A percentile compares a stretch with the other conserved stretches of the same genome.
Conservation (phyloP, 169 alveolate species). For the Eimeria acervulina region DNA sequence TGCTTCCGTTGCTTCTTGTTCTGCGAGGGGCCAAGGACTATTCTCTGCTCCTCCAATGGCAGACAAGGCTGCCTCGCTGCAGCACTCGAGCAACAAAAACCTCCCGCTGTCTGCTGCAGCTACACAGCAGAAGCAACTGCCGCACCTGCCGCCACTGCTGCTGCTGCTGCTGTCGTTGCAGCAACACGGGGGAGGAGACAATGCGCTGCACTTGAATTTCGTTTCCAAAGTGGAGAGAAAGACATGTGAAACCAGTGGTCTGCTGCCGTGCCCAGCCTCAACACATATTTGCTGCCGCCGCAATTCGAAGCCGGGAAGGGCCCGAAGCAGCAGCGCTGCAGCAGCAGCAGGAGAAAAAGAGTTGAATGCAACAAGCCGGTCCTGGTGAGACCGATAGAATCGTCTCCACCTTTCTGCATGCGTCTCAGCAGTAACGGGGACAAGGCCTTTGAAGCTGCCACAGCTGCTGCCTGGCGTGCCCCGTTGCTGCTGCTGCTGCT, state of each 20-base stretch:
- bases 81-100: constrained; percentile 47
- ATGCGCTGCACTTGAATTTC: constrained; percentile 48
- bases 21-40: constrained; percentile 59
- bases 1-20: constrained; percentile 9
- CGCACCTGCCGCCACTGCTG: constrained; percentile 53
- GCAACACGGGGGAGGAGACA: constrained; percentile 54
- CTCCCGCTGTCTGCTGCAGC: constrained; percentile 67
- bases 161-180: constrained; percentile 5
- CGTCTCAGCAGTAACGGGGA: constrained; percentile 63
- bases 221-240: constrained; percentile 28
- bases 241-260: constrained; percentile 55
- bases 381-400: constrained; percentile 60
- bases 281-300: constrained; percentile 61
- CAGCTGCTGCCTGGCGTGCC: constrained; percentile 18
- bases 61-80: constrained; percentile 73
- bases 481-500: constrained; percentile 61
- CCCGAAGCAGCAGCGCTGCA: constrained; percentile 66
- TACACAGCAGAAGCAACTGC: constrained; percentile 74
- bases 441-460: constrained; percentile 35
- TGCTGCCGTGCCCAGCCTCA: constrained; percentile 68
- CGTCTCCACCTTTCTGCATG: constrained; percentile 65
- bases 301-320: constrained; percentile 49
- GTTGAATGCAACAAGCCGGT: constrained; percentile 51
- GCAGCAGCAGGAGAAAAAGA: constrained; percentile 72
- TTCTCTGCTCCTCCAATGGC: constrained; percentile 60